phyloP scores from a whole-genome alignment of 2,329 filamentous ascomycete species.

The Pseudogymnoascus sp. region DNA sequence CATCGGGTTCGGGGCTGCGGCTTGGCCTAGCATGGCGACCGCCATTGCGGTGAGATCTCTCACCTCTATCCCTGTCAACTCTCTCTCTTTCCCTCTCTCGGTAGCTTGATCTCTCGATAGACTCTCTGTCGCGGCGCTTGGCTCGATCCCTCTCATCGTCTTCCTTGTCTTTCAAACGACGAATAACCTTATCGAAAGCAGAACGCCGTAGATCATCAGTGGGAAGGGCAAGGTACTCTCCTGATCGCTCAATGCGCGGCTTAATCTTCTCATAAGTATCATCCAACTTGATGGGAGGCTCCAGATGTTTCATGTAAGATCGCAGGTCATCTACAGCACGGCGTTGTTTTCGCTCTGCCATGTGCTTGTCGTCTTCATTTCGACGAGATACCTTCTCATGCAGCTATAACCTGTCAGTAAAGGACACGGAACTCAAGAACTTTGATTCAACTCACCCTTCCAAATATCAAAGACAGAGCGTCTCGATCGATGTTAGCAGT shows the following conservation, averaged over 20 bases:
- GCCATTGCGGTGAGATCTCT: slow-evolving; percentile 55
- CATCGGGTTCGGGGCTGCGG: slow-evolving; percentile 84
- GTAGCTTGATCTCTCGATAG: slow-evolving; percentile 35
- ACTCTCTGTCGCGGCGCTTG: slow-evolving; percentile 51
- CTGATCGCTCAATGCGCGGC: slow-evolving; percentile 67
- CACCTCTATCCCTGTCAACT: slow-evolving; percentile 47
- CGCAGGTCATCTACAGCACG: slow-evolving; percentile 78
- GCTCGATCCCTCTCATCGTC: slow-evolving; percentile 69
- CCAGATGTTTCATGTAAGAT: slow-evolving; percentile 79
- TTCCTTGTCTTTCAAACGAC: slow-evolving; percentile 84
- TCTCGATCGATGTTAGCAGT: slow-evolving; percentile 82
- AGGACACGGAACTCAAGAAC: not conserved
- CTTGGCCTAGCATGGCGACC: slow-evolving; percentile 57
- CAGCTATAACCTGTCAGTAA: slow-evolving; percentile 44
- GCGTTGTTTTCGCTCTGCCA: slow-evolving; percentile 78
- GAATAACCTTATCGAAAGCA: slow-evolving; percentile 88
- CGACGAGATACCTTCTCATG: slow-evolving; percentile 80
- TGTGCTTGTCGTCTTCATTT: slow-evolving; percentile 74
- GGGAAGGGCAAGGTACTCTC: slow-evolving; percentile 77
- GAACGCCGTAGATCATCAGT: slow-evolving; percentile 75
- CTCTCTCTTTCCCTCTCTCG: slow-evolving; percentile 50
- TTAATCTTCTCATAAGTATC: slow-evolving; percentile 89
- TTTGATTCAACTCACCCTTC: slow-evolving; percentile 50
- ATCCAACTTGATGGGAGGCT: slow-evolving; percentile 68
- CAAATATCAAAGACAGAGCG: slow-evolving; percentile 72